Evolutionary conservation across 768 basidiomycete genomes (phyloP).

Genomic region (Leccinum fibrillosum): DNA sequence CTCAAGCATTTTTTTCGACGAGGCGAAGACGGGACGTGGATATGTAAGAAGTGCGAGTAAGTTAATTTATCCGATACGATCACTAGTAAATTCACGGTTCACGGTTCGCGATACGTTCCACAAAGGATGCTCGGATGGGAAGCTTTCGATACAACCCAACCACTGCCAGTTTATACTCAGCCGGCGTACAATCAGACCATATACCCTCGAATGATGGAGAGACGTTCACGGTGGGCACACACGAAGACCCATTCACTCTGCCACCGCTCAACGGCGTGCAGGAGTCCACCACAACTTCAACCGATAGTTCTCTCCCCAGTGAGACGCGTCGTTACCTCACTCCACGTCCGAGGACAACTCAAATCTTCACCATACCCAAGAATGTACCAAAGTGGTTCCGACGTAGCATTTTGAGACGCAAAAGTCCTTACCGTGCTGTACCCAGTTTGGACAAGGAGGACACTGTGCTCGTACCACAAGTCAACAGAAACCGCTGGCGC

Average conservation of each 20-base stretch:
- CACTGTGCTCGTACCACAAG: background rate
- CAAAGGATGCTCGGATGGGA: constrained; percentile 12
- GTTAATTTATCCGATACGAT: too few relatives aligned
- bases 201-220: constrained; percentile 25
- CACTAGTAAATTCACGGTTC: constrained; percentile 26
- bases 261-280: background rate
- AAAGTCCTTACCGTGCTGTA: background rate
- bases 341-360: background rate
- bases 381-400: constrained; percentile 16
- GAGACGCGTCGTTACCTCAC: background rate
- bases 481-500: background rate
- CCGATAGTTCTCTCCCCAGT: background rate
- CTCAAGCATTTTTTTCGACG: too few relatives aligned
- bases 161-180: background rate
- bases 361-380: background rate
- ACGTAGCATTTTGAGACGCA: constrained; percentile 20
- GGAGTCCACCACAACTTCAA: background rate
- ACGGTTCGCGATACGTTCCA: constrained; percentile 26
- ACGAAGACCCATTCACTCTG: constrained; percentile 23
- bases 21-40: too few relatives aligned
- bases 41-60: too few relatives aligned
- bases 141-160: background rate
- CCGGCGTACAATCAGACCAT: constrained; percentile 11
- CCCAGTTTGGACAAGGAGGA: constrained; percentile 1
- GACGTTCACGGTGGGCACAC: constrained; percentile 19